Base-by-base conservation (phyloP, 2,329 filamentous ascomycete species). In the Epichloe gansuensis region DNA sequence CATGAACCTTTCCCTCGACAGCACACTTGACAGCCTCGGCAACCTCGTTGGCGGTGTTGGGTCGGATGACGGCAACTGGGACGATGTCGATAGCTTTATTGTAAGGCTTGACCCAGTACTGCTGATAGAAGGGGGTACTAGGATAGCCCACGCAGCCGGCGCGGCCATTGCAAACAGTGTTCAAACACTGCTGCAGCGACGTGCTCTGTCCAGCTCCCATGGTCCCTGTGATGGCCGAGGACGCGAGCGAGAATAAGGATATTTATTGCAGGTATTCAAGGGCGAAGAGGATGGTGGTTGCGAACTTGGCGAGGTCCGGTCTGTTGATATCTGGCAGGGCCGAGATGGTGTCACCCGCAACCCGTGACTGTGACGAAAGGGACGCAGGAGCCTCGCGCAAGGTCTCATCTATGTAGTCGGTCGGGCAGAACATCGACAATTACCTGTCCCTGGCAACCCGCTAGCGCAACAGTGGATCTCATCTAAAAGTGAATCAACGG, bases 11-110 rank as follows among this genome's bases (percentile, higher is more conserved):
- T 53, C 70, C 67, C 25, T 72, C 56, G 2, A 62, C 68, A 5
- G 81, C 82, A 60, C 81, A 85, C 49, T 75, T 73, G 41, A 85
- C 72, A 13, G 80, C 75, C 21, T 67, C 73, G 1, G 79, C 72
- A 2, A 85, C 75, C 52, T 84, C 77, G 23, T 75, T 63, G 11
- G 73, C 68, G 0, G 67, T 77, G 5, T 68, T 65, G 0, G 81
- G 81, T 7, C 78, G 69, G 3, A 81, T 72, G 17, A 85, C 77
- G 11, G 78, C 80, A 8, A 71, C 66, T 0, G 81, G 82, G 5
- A 65, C 73, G 25, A 78, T 70, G 2, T 66, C 61, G 17, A 74
- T 62, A 39, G 74, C 75, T 52, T 79, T 70, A 54, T 81, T 81
- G 64, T 75, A 80, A 1, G 72, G 68, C 58, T 72, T 72, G 38